Evolutionary conservation across 108 stramenopile genomes (phyloP), one percentile per base, ranked within the genome.

Genomic region (Schizochytrium sp.): DNA sequence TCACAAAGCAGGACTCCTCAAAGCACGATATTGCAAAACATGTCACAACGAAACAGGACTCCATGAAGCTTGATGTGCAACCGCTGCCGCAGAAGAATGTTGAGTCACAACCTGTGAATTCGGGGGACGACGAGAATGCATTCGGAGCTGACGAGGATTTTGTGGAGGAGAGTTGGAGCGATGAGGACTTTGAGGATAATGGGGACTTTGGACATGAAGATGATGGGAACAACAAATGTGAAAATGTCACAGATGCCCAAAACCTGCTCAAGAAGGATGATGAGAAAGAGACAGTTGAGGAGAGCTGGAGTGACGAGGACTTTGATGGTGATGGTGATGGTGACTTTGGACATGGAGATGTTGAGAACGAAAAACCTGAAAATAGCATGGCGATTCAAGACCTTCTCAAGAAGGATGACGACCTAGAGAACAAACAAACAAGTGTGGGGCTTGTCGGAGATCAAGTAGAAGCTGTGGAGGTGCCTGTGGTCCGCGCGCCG

Each of bases 261-360:
- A 0, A 69, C 12, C 2, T 38, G 3, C 10, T 38, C 64, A 69
- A 69, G 15, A 15, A 69, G 0, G 64, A 69, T 13, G 3, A 69
- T 10, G 64, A 13, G 5, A 15, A 69, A 12, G 64, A 69, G 19
- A 2, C 40, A 7, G 64, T 44, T 0, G 64, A 69, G 19, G 64
- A 69, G 28, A 44, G 42, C 19, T 69, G 64, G 64, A 69, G 64
- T 44, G 64, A 69, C 15, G 64, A 69, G 2, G 64, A 69, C 28
- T 12, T 38, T 44, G 12, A 38, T 69, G 64, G 42, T 44, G 15
- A 69, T 15, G 64, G 64, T 44, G 64, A 12, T 69, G 12, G 64
- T 69, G 64, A 69, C 40, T 69, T 15, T 69, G 0, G 2, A 38
- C 64, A 38, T 44, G 15, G 64, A 69, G 28, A 38, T 69, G 64